Conservation (phyloP, 345 rosid species). For the Salix udensis region DNA sequence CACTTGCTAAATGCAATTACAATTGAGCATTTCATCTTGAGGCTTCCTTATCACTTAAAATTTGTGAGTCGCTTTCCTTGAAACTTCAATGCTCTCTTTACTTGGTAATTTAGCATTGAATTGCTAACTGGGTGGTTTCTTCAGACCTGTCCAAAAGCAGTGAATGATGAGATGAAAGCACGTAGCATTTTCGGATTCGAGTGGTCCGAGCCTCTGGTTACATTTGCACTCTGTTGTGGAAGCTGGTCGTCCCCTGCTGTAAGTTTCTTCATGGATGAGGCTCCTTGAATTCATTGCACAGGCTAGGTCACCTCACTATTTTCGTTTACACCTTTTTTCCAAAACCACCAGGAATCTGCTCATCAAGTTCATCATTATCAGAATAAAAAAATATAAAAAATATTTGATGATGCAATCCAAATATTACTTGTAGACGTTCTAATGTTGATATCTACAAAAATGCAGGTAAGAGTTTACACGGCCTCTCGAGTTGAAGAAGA, state of each 20-base stretch:
- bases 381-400: not conserved
- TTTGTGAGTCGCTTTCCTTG: constrained; percentile 49
- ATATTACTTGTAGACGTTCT: not conserved
- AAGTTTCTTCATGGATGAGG: constrained; percentile 31
- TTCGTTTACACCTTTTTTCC: not conserved
- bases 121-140: not conserved
- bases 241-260: constrained; percentile 96
- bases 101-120: not conserved
- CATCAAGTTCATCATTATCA: not conserved
- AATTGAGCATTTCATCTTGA: constrained; percentile 85
- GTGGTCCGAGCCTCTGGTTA: constrained; percentile 86
- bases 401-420: not conserved
- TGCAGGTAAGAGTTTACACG: constrained; percentile 81
- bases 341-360: not conserved
- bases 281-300: not conserved
- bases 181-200: constrained; percentile 63
- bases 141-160: constrained; percentile 61
- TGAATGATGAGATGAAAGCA: constrained; percentile 65
- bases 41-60: constrained; percentile 87
- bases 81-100: not conserved
- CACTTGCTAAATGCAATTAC: constrained; percentile 71
- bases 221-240: constrained; percentile 86
- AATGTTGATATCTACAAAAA: not conserved
- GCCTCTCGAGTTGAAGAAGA: constrained; percentile 68
- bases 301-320: not conserved